Evolutionary conservation across 768 basidiomycete species (phyloP), one percentile per base, ranked within the genome.

Genomic region (Grammothele lineata): DNA sequence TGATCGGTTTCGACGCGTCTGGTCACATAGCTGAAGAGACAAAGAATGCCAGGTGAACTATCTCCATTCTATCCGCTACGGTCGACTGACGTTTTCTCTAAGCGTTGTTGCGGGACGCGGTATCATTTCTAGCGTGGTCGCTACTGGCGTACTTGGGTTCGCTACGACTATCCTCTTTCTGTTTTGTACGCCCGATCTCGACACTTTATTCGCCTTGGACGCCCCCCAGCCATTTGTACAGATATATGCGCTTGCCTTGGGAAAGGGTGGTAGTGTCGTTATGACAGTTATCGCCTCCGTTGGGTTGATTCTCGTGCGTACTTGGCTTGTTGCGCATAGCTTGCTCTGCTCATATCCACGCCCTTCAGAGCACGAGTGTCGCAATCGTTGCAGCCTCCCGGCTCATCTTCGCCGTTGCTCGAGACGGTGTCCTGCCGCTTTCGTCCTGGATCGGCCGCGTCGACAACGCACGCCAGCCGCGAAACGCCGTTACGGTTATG

Each of bases 211-310:
- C 62, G 66, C 82, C 4, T 71, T 94, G 17, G 68, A 78, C 23
- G 89, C 92, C 0, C 92, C 92, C 0, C 92, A 96, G 59, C 92
- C 93, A 0, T 96, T 94, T 54, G 92, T 94, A 11, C 86, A 84
- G 56, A 73, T 96, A 11, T 95, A 93, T 62, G 83, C 83, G 1
- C 66, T 91, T 44, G 90, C 93, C 1, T 66, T 95, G 4, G 92
- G 92, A 6, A 83, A 76, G 59, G 81, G 80, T 11, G 81, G 80
- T 0, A 85, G 87, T 56, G 72, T 89, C 33, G 85, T 96, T 62
- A 93, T 95, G 92, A 92, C 90, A 5, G 66, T 81, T 39, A 74
- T 96, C 38, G 91, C 93, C 2, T 77, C 80, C 27, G 46, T 94
- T 25, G 92, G 93, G n/a, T 74, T 95, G 19, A 83, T 93, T 45